Conservation (phyloP, 805 yeast genomes). For the Monosporozyma servazzii region DNA sequence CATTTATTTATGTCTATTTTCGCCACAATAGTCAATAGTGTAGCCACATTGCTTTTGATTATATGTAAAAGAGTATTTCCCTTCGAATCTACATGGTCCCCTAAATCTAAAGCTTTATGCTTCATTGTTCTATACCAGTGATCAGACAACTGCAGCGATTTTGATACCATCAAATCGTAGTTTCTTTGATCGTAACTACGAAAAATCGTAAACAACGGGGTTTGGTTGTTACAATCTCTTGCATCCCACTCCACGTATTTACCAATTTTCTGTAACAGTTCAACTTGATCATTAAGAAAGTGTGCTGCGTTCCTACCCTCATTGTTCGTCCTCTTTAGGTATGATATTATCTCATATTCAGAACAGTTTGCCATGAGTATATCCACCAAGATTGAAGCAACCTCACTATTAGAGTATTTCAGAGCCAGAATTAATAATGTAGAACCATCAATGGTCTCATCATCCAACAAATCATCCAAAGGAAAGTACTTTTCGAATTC, state of each 20-base stretch:
- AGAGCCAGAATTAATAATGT: slow-evolving; percentile 56
- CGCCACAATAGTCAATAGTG: slow-evolving; percentile 25
- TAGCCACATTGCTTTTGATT: slow-evolving; percentile 41
- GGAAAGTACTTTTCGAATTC: slow-evolving; percentile 42
- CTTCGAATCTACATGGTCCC: slow-evolving; percentile 58
- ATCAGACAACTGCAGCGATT: slow-evolving; percentile 37
- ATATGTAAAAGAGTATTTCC: slow-evolving; percentile 77
- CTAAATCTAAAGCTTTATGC: slow-evolving; percentile 33
- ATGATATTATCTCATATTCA: slow-evolving; percentile 37
- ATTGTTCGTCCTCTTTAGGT: slow-evolving; percentile 43
- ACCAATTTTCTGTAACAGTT: slow-evolving; percentile 47
- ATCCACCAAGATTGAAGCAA: slow-evolving; percentile 39
- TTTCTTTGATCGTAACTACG: slow-evolving; percentile 71
- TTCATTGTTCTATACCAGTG: slow-evolving; percentile 33
- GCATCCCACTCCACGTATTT: slow-evolving; percentile 56
- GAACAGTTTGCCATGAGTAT: slow-evolving; percentile 37
- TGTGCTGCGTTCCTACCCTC: slow-evolving; percentile 63
- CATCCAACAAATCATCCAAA: slow-evolving; percentile 58
- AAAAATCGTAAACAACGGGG: slow-evolving; percentile 72
- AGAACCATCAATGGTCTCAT: slow-evolving; percentile 44
- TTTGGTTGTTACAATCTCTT: slow-evolving; percentile 57
- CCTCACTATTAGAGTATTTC: slow-evolving; percentile 40
- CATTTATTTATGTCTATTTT: slow-evolving; percentile 47
- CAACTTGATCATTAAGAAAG: slow-evolving; percentile 50
- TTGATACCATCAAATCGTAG: slow-evolving; percentile 42